Evolutionary conservation across 306 rosid species (phyloP).

Genomic region (Rubus parviflorus): DNA sequence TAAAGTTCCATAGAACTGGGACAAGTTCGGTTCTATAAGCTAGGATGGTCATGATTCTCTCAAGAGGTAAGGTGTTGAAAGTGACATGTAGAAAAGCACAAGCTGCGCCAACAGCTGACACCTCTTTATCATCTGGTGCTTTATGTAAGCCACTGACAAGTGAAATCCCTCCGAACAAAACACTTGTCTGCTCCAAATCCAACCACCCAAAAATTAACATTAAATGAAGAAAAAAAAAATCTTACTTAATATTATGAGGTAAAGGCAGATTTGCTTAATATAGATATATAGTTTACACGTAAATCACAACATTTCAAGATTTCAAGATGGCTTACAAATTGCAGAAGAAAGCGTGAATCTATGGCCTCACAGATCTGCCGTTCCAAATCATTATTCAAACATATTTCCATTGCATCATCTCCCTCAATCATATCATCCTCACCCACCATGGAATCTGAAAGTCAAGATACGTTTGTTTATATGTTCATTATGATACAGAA

Average conservation of each 20-base stretch:
- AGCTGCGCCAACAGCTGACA: slow-evolving; percentile 83
- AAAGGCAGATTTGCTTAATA: slow-evolving; percentile 18
- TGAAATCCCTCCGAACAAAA: slow-evolving; percentile 75
- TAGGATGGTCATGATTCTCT: slow-evolving; percentile 85
- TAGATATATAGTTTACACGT: background rate
- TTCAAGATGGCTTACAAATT: slow-evolving; percentile 56
- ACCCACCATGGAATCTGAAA: slow-evolving; percentile 57
- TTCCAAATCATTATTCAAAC: slow-evolving; percentile 63
- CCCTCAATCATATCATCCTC: slow-evolving; percentile 63
- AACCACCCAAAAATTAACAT: background rate
- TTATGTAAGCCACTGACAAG: slow-evolving; percentile 38
- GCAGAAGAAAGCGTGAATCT: slow-evolving; percentile 82
- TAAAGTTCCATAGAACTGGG: slow-evolving; percentile 90
- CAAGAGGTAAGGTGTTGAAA: slow-evolving; percentile 78
- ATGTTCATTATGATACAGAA: background rate
- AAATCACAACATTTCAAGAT: slow-evolving; percentile 10
- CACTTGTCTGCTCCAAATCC: slow-evolving; percentile 58
- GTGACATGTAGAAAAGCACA: slow-evolving; percentile 86
- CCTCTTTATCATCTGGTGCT: slow-evolving; percentile 72
- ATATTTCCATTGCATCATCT: slow-evolving; percentile 59
- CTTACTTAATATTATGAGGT: slow-evolving; percentile 8
- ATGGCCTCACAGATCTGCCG: slow-evolving; percentile 76
- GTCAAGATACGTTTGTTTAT: background rate
- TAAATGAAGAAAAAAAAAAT: slow-evolving; percentile 7
- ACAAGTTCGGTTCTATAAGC: slow-evolving; percentile 96